phyloP scores from a whole-genome alignment of 441 rosid genomes.

The Mallotus japonicus region DNA sequence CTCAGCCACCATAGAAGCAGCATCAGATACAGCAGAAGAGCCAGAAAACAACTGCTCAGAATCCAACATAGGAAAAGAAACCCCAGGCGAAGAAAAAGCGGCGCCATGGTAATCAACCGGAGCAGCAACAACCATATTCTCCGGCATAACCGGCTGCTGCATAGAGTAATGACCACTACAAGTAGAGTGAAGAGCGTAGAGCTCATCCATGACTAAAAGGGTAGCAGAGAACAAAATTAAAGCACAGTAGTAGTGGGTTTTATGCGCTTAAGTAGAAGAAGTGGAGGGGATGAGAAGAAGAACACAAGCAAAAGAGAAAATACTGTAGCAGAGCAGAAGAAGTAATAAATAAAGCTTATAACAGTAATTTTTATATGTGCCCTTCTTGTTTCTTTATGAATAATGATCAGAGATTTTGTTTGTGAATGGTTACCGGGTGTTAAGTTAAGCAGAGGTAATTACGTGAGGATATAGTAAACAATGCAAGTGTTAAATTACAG shows the following conservation, averaged over 20 bases:
- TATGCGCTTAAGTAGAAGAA: not conserved
- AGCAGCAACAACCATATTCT: constrained; percentile 21
- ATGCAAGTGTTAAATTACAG: too few relatives aligned
- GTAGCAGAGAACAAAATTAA: not conserved
- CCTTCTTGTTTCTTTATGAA: not conserved
- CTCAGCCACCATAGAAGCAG: constrained; percentile 42
- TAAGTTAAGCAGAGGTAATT: constrained; percentile 1
- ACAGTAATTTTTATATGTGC: too few relatives aligned
- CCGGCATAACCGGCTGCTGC: constrained; percentile 18
- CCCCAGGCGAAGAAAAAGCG: constrained; percentile 16
- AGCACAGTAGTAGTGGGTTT: not conserved
- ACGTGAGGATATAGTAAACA: not conserved
- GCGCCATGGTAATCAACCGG: constrained; percentile 10
- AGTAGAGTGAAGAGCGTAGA: constrained; percentile 29
- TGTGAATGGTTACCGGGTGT: not conserved
- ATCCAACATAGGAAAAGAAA: constrained; percentile 26
- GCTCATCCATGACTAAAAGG: constrained; percentile 34
- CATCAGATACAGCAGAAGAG: constrained; percentile 48
- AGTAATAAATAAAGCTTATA: not conserved
- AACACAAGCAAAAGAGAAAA: not conserved
- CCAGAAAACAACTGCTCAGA: constrained; percentile 33
- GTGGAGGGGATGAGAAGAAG: not conserved
- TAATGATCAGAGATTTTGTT: not conserved
- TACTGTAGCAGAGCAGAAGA: not conserved
- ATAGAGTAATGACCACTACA: constrained; percentile 24